A percentile compares a stretch with the other conserved stretches of the same genome.
Evolutionary conservation across 2,329 filamentous ascomycete genomes (phyloP).

Genomic region (Whalleya microplaca): DNA sequence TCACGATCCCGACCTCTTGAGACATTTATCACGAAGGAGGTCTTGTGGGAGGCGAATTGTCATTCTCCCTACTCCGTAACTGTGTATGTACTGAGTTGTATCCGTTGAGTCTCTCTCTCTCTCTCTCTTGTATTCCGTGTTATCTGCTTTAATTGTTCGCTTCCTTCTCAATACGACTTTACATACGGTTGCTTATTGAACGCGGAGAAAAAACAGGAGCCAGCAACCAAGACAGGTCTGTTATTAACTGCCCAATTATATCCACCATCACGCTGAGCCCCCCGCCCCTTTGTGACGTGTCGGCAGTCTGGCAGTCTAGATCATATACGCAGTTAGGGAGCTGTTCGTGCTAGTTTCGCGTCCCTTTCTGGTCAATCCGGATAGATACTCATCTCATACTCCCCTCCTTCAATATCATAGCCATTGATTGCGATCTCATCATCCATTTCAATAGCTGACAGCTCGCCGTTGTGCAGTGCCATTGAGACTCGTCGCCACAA

Average conservation of each 20-base stretch:
- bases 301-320: constrained; percentile 20
- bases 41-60: constrained; percentile 2
- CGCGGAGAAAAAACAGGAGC: constrained; percentile 17
- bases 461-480: constrained; percentile 11
- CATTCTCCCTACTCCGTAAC: too few species aligned
- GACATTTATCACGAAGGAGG: constrained; percentile 10
- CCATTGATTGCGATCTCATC: constrained; percentile 11
- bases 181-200: background rate
- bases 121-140: too few species aligned
- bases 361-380: constrained; percentile 31
- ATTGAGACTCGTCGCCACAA: constrained; percentile 18
- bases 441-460: constrained; percentile 19
- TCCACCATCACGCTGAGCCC: constrained; percentile 28
- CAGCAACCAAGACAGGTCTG: constrained; percentile 34
- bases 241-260: constrained; percentile 25
- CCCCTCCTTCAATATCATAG: constrained; percentile 8
- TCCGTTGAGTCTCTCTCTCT: too few species aligned
- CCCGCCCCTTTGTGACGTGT: constrained; percentile 39
- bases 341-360: constrained; percentile 23
- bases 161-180: too few species aligned
- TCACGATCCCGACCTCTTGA: constrained; percentile 3
- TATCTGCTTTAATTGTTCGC: too few species aligned
- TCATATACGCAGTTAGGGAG: too few species aligned
- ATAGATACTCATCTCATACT: constrained; percentile 19
- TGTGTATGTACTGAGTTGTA: too few species aligned